These are phyloP conservation scores for Aegilops umbellulata DNA, from an alignment of 176 grass and related monocot genomes.

Conservation along the genomic window DNA sequence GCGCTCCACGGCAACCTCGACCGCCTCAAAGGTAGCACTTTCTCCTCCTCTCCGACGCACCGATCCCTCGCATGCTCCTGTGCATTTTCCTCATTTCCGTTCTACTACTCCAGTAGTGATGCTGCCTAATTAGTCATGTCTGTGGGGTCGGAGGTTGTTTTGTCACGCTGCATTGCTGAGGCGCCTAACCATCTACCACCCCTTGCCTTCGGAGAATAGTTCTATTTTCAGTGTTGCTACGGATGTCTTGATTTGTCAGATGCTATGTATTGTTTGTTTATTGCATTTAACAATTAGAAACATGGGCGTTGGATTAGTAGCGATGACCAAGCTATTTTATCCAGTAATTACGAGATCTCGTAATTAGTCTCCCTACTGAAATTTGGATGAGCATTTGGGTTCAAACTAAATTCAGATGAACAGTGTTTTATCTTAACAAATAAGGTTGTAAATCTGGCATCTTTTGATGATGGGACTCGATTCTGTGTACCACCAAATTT, in stretches of 20 bases:
- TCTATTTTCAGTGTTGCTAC: not conserved
- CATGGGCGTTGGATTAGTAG: not conserved
- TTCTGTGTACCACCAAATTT: too few species aligned
- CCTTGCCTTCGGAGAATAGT: not conserved
- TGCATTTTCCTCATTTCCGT: not conserved
- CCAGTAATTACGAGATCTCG: not conserved
- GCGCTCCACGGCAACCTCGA: conserved; percentile 3
- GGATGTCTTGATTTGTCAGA: not conserved
- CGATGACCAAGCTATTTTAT: not conserved
- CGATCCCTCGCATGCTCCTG: not conserved
- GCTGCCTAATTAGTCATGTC: too few species aligned
- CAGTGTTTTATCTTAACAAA: not conserved
- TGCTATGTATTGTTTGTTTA: not conserved
- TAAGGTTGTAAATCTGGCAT: too few species aligned
- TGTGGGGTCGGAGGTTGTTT: too few species aligned
- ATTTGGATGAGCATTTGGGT: not conserved
- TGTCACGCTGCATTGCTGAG: too few species aligned
- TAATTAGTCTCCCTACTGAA: not conserved
- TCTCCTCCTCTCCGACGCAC: too few species aligned
- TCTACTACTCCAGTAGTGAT: not conserved
- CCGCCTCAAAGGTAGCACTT: conserved; percentile 9
- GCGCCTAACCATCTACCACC: not conserved
- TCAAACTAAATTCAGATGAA: not conserved
- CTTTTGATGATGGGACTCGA: not conserved
- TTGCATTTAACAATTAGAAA: not conserved